Evolutionary conservation across 495 filamentous ascomycete genomes (phyloP), one percentile per base, ranked within the genome.

Genomic region (Aspergillus haitiensis): DNA sequence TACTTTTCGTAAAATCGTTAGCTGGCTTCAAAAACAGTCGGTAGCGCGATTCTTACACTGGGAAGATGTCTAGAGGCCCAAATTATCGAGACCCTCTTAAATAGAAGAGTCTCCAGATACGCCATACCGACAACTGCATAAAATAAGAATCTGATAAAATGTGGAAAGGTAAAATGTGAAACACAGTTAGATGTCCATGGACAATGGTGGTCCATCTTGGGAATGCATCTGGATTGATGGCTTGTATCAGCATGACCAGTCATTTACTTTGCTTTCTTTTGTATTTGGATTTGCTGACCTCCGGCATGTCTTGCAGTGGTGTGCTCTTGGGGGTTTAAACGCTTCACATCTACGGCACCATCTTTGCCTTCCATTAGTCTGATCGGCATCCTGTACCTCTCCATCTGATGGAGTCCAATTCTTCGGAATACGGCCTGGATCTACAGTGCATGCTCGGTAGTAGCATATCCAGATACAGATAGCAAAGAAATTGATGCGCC

Each of bases 191-290:
- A 75, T 2, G 92, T 97, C 94, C 94, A 98, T 0, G 94, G 93
- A 68, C 94, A 98, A 75, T 98, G 94, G 73, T 98, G 94, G 78
- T 98, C 94, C 95, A 98, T 98, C 70, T 90, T 92, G 2, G 92
- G 89, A 59, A 98, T 87, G 73, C 94, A 98, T 71, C 88, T 91
- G 56, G 37, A 44, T 16, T 27, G 21, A 27, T 27, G 36, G n/a
- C 60, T 9, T 53, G 27, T 21, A 49, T 45, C 40, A 54, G 35
- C 8, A 44, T 12, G 52, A 3, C 1, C 21, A 27, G 21, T 27
- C 21, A 3, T 27, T 27, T 27, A 27, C 3, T 27, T 27, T 27
- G 1, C 21, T 27, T 27, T 27, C 21, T 3, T 27, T 27, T 6
- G 12, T 52, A 31, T 4, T 44, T 9, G 15, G 13, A 27, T 27